Percentiles rank a stretch among this genome's conserved stretches.
phyloP scores from a whole-genome alignment of 2,329 filamentous ascomycete genomes.

The Aspergillus puulaauensis region DNA sequence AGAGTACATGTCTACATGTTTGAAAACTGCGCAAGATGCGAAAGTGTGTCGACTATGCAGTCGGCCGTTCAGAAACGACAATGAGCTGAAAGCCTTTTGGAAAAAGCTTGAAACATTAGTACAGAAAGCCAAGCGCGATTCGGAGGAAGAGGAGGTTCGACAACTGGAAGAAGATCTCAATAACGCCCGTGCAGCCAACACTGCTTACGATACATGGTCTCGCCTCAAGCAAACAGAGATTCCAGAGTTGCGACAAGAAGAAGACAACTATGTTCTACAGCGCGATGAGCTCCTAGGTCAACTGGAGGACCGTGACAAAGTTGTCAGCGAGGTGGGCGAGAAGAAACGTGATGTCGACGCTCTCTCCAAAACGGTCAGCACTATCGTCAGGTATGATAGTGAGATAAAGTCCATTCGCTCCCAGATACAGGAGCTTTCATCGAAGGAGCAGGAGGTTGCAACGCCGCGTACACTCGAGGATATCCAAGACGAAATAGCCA shows the following conservation, averaged over 20 bases:
- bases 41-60: conserved; percentile 77
- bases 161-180: conserved; percentile 63
- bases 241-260: conserved; percentile 65
- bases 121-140: conserved; percentile 52
- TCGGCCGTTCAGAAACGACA: conserved; percentile 61
- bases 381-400: conserved; percentile 68
- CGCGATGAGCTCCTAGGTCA: conserved; percentile 59
- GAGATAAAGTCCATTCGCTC: conserved; percentile 70
- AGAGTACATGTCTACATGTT: conserved; percentile 69
- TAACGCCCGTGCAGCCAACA: conserved; percentile 61
- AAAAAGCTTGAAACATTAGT: conserved; percentile 63
- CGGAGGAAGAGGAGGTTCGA: conserved; percentile 62
- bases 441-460: conserved; percentile 70
- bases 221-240: conserved; percentile 68
- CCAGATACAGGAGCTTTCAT: conserved; percentile 72
- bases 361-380: conserved; percentile 72
- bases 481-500: conserved; percentile 73
- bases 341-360: conserved; percentile 72
- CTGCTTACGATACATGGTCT: conserved; percentile 72
- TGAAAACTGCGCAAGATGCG: conserved; percentile 64
- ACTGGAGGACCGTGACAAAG: conserved; percentile 67
- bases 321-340: conserved; percentile 62
- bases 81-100: conserved; percentile 63
- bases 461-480: conserved; percentile 73
- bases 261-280: conserved; percentile 61